Evolutionary conservation across 768 basidiomycete genomes (phyloP).

Genomic region (Lyophyllum decastes): DNA sequence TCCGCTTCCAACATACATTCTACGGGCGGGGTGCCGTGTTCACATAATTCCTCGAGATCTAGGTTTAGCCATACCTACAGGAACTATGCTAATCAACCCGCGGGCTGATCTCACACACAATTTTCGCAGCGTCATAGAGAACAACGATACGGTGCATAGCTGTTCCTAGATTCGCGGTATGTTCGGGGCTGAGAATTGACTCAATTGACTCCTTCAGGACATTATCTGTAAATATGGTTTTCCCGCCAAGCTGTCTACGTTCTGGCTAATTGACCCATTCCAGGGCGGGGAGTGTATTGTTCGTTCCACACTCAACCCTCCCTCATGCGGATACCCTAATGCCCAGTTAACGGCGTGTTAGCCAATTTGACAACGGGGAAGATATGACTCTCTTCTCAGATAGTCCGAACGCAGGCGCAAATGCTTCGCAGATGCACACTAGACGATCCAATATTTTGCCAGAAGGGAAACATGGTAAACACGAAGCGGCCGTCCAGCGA

Average conservation of each 20-base stretch:
- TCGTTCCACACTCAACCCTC: slow-evolving; percentile 38
- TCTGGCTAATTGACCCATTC: slow-evolving; percentile 55
- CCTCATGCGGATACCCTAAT: slow-evolving; percentile 50
- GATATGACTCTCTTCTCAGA: slow-evolving; percentile 15
- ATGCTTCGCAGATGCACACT: slow-evolving; percentile 25
- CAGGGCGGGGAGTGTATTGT: slow-evolving; percentile 34
- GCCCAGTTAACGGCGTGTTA: slow-evolving; percentile 30
- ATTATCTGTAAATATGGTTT: slow-evolving; percentile 68
- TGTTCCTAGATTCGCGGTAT: neutral
- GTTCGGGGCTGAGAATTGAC: neutral
- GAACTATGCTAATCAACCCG: slow-evolving; percentile 77
- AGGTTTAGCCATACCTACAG: slow-evolving; percentile 69
- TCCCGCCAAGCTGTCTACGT: slow-evolving; percentile 55
- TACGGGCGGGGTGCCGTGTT: slow-evolving; percentile 70
- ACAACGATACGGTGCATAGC: slow-evolving; percentile 55
- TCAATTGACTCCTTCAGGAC: slow-evolving; percentile 54
- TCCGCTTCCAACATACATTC: slow-evolving; percentile 73
- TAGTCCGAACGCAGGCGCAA: slow-evolving; percentile 29
- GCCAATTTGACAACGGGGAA: slow-evolving; percentile 19
- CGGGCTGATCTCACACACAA: slow-evolving; percentile 88
- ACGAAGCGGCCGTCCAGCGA: neutral
- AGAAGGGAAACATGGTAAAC: neutral
- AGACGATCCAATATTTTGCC: neutral
- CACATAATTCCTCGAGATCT: slow-evolving; percentile 71
- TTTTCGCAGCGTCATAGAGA: slow-evolving; percentile 74